phyloP scores from a whole-genome alignment of 139 green algal genomes.

The Klebsormidium nitens region DNA sequence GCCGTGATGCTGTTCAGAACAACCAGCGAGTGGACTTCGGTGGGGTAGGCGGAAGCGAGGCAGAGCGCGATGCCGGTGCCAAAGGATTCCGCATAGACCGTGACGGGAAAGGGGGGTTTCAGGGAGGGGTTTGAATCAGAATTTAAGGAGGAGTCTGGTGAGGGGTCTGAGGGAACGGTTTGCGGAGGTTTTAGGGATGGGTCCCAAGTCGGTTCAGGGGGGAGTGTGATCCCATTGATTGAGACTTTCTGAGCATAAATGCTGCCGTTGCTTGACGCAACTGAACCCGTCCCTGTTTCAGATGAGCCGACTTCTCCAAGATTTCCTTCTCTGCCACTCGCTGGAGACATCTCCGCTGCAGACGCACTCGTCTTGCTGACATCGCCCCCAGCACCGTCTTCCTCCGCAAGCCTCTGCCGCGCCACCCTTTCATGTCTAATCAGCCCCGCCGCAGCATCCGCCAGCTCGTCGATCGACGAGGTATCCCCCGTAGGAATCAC shows the following conservation, averaged over 20 bases:
- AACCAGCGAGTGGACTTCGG: conserved; percentile 8
- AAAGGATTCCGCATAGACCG: conserved; percentile 23
- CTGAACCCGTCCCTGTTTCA: too few relatives aligned
- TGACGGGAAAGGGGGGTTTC: background rate
- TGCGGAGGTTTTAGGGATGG: background rate
- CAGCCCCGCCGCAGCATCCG: background rate
- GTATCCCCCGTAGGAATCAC: background rate
- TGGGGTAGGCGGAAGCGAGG: background rate
- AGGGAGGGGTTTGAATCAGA: background rate
- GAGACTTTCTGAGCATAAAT: background rate
- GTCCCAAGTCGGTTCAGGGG: background rate
- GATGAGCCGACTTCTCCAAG: too few relatives aligned
- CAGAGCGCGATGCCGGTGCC: conserved; percentile 2
- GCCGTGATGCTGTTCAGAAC: conserved; percentile 18
- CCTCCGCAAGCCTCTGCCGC: too few relatives aligned
- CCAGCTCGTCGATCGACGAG: background rate
- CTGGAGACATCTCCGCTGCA: too few relatives aligned
- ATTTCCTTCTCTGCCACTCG: too few relatives aligned
- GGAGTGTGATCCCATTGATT: background rate
- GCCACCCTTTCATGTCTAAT: background rate
- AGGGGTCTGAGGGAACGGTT: background rate
- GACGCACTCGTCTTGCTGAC: too few relatives aligned
- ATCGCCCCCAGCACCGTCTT: too few relatives aligned
- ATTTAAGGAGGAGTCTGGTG: background rate
- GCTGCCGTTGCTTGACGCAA: too few relatives aligned